These are phyloP conservation scores for Solanum ossicruentum DNA, from an alignment of 257 asterid species.

Conservation along the genomic window DNA sequence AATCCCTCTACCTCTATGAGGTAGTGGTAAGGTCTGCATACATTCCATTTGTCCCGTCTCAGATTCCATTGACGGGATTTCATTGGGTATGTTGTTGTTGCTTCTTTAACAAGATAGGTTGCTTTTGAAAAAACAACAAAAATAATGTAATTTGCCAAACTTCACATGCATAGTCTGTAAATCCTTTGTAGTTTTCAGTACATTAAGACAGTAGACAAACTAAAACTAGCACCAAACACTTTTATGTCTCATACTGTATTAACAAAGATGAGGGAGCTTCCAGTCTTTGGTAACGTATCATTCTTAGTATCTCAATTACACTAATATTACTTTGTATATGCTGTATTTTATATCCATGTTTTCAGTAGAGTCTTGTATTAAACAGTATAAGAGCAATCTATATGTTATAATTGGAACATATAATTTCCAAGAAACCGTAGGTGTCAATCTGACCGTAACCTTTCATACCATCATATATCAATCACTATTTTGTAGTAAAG, in stretches of 20 bases:
- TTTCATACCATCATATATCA: not conserved
- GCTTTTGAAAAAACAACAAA: not conserved
- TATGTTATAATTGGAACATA: not conserved
- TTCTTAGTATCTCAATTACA: not conserved
- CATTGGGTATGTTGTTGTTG: too few species aligned
- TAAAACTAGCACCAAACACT: not conserved
- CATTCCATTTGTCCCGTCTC: too few species aligned
- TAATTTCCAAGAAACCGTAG: not conserved
- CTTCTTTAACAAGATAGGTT: not conserved
- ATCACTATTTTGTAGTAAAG: not conserved
- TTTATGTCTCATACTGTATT: not conserved
- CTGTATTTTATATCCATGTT: not conserved
- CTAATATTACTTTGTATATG: not conserved
- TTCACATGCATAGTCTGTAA: not conserved
- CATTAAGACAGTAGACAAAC: not conserved
- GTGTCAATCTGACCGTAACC: not conserved
- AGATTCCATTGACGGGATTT: too few species aligned
- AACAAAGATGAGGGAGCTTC: not conserved
- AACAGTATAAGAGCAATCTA: not conserved
- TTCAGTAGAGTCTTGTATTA: not conserved
- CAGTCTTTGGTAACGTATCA: not conserved
- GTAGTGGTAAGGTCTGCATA: too few species aligned
- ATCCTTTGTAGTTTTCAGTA: not conserved
- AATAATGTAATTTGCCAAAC: not conserved
- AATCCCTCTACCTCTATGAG: too few species aligned